phyloP scores from a whole-genome alignment of 371 early-diverging fungal genomes.

The Saksenaea vasiformis region DNA sequence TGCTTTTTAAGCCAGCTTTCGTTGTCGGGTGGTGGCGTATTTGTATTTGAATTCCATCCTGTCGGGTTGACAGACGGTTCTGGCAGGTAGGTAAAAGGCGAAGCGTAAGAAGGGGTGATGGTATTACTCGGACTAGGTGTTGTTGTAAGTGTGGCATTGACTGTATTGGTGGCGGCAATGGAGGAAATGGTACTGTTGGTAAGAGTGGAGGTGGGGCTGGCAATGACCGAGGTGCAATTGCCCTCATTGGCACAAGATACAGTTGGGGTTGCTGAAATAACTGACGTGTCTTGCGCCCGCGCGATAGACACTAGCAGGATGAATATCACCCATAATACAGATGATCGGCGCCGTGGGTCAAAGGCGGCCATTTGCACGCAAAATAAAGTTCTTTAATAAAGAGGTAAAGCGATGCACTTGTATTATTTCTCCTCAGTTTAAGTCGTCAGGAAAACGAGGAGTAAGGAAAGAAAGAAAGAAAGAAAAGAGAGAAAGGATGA shows the following conservation, averaged over 20 bases:
- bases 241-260: not conserved
- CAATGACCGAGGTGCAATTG: not conserved
- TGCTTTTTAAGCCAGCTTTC: conserved; percentile 25
- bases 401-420: not conserved
- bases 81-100: not conserved
- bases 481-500: not conserved
- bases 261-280: not conserved
- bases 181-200: not conserved
- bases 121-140: not conserved
- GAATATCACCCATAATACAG: not conserved
- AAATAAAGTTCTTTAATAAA: not conserved
- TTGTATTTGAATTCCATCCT: conserved; percentile 13
- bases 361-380: not conserved
- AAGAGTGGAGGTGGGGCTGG: not conserved
- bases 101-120: not conserved
- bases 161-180: not conserved
- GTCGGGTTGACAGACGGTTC: not conserved
- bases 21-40: conserved; percentile 7
- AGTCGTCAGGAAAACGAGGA: not conserved
- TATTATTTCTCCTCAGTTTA: not conserved
- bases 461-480: not conserved
- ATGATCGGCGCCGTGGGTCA: conserved; percentile 1
- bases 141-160: not conserved
- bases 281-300: not conserved
- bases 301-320: not conserved